These are phyloP conservation scores for Kernera saxatilis DNA, from an alignment of 345 rosid genomes.

Conservation along the genomic window DNA sequence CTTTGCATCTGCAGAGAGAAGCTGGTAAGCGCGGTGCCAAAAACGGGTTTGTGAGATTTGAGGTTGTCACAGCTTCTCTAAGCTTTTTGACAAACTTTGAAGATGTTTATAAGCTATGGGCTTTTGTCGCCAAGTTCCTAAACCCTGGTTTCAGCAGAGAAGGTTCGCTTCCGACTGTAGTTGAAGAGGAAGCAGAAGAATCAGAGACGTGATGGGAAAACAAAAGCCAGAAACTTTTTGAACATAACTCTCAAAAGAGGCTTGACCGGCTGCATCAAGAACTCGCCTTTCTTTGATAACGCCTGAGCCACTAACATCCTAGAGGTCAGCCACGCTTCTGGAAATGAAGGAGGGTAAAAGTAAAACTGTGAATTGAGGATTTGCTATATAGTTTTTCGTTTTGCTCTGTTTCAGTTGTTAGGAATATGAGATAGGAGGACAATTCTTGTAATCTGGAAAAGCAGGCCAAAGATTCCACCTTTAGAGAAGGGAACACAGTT, in stretches of 20 bases:
- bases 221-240: conserved; percentile 7
- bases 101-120: conserved; percentile 93
- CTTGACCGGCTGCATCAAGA: background rate
- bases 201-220: conserved; percentile 40
- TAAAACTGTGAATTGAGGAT: conserved; percentile 16
- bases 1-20: conserved; percentile 62
- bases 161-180: conserved; percentile 63
- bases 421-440: conserved; percentile 5
- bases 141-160: conserved; percentile 60
- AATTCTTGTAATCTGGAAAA: conserved; percentile 13
- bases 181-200: conserved; percentile 47
- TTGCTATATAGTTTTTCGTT: conserved; percentile 4
- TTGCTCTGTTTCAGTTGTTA: conserved; percentile 12
- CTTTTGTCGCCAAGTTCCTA: conserved; percentile 79
- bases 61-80: conserved; percentile 88
- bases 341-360: conserved; percentile 14
- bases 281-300: background rate
- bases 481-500: background rate
- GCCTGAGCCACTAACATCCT: background rate
- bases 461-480: conserved; percentile 2
- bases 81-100: conserved; percentile 92
- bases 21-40: conserved; percentile 53
- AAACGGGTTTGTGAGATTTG: conserved; percentile 64
- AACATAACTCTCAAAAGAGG: conserved; percentile 8
- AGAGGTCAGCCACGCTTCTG: background rate